phyloP scores from a whole-genome alignment of 257 asterid genomes.

The Jaltomata sinuosa region DNA sequence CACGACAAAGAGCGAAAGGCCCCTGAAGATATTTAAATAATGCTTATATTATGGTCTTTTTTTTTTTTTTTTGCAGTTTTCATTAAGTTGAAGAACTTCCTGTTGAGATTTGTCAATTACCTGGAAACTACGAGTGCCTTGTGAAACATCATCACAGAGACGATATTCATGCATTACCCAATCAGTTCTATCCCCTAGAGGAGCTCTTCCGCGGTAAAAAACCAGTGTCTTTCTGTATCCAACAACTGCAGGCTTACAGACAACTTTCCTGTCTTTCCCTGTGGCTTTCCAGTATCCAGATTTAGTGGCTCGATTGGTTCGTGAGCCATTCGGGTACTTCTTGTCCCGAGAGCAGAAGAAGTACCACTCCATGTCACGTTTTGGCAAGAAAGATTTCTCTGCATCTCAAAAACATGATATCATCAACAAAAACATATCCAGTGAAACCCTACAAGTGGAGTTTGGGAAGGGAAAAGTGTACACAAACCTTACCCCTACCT shows the following conservation, averaged over 20 bases:
- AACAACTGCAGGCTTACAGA: slow-evolving; percentile 21
- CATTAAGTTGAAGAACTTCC: neutral
- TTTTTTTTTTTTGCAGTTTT: neutral
- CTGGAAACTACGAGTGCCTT: slow-evolving; percentile 31
- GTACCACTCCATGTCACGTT: slow-evolving; percentile 48
- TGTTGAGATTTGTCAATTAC: slow-evolving; percentile 1
- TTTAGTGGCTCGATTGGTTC: slow-evolving; percentile 43
- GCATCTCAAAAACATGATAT: slow-evolving; percentile 7
- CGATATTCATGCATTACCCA: slow-evolving; percentile 55
- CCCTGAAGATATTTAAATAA: slow-evolving; percentile 18
- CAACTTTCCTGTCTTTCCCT: slow-evolving; percentile 37
- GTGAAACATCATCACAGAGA: slow-evolving; percentile 32
- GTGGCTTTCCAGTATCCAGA: slow-evolving; percentile 56
- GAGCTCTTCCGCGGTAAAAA: slow-evolving; percentile 44
- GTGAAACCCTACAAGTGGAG: too few relatives aligned
- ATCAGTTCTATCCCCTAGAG: slow-evolving; percentile 38
- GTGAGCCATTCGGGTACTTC: slow-evolving; percentile 44
- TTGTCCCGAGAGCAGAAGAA: slow-evolving; percentile 43
- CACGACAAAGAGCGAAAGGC: slow-evolving; percentile 39
- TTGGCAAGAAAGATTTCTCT: slow-evolving; percentile 48
- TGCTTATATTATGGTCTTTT: neutral
- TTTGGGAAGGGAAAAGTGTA: too few relatives aligned
- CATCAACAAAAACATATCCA: too few relatives aligned
- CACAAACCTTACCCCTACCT: too few relatives aligned
- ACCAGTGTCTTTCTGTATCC: slow-evolving; percentile 43